These are phyloP conservation scores for Naumovozyma baii DNA, from an alignment of 805 yeast genomes.

Conservation along the genomic window DNA sequence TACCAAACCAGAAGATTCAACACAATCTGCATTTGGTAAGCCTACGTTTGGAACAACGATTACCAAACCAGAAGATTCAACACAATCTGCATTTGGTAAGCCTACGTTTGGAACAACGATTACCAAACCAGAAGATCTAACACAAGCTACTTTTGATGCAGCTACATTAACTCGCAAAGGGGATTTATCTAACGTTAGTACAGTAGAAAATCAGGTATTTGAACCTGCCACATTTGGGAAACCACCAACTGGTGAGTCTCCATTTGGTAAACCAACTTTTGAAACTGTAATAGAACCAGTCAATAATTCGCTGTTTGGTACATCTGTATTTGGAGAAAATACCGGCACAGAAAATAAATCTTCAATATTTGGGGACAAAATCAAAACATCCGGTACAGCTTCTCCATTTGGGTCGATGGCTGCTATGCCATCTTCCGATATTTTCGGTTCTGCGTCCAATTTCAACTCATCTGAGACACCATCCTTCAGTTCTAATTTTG, in stretches of 20 bases:
- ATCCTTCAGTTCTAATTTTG: neutral
- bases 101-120: slow-evolving; percentile 13
- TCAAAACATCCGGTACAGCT: neutral
- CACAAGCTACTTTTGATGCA: slow-evolving; percentile 5
- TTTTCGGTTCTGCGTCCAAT: too few relatives aligned
- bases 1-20: neutral
- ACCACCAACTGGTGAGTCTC: slow-evolving; percentile 5
- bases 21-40: slow-evolving; percentile 5
- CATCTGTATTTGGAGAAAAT: slow-evolving; percentile 8
- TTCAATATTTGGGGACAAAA: neutral
- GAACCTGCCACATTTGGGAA: slow-evolving; percentile 1
- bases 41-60: slow-evolving; percentile 13
- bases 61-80: neutral
- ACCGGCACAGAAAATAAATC: neutral
- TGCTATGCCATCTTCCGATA: too few relatives aligned
- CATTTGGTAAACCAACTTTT: slow-evolving; percentile 14
- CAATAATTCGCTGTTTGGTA: slow-evolving; percentile 10
- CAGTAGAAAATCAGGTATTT: neutral
- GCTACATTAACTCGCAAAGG: too few relatives aligned
- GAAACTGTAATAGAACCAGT: slow-evolving; percentile 5
- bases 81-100: slow-evolving; percentile 5
- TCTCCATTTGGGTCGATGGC: neutral
- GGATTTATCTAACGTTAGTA: too few relatives aligned
- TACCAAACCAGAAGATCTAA: neutral
- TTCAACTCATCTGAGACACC: neutral